Evolutionary conservation across 2,329 filamentous ascomycete species (phyloP).

Genomic region (Fusarium burgessii): DNA sequence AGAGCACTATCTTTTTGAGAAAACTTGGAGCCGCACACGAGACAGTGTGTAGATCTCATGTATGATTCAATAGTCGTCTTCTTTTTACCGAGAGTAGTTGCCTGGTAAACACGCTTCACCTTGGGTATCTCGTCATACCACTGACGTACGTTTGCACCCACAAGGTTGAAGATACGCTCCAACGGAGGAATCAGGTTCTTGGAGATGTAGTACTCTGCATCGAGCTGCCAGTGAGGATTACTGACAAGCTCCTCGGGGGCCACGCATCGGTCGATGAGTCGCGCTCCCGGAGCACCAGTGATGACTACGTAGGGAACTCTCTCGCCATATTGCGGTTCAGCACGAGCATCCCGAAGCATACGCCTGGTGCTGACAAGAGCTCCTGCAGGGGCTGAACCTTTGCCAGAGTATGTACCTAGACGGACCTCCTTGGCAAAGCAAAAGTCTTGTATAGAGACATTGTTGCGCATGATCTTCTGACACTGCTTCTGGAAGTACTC

Average conservation of each 20-base stretch:
- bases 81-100: conserved; percentile 50
- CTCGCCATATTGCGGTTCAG: conserved; percentile 94
- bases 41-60: conserved; percentile 82
- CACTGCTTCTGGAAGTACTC: conserved; percentile 91
- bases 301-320: conserved; percentile 95
- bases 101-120: conserved; percentile 73
- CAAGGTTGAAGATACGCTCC: conserved; percentile 95
- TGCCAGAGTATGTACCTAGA: conserved; percentile 84
- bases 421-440: conserved; percentile 95
- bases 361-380: conserved; percentile 87
- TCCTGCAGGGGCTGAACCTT: conserved; percentile 83
- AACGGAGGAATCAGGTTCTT: conserved; percentile 96
- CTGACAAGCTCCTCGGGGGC: conserved; percentile 84
- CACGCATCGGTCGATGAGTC: conserved; percentile 90
- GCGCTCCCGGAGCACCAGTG: conserved; percentile 85
- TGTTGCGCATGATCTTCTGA: conserved; percentile 89
- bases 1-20: conserved; percentile 55
- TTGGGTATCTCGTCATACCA: conserved; percentile 99
- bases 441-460: conserved; percentile 93
- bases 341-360: conserved; percentile 87
- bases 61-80: conserved; percentile 93
- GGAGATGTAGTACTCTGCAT: conserved; percentile 95
- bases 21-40: conserved; percentile 70
- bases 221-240: conserved; percentile 82
- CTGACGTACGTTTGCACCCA: conserved; percentile 87